Conservation (phyloP, 1,139 yeast species). For the Zygosaccharomyces sapae region DNA sequence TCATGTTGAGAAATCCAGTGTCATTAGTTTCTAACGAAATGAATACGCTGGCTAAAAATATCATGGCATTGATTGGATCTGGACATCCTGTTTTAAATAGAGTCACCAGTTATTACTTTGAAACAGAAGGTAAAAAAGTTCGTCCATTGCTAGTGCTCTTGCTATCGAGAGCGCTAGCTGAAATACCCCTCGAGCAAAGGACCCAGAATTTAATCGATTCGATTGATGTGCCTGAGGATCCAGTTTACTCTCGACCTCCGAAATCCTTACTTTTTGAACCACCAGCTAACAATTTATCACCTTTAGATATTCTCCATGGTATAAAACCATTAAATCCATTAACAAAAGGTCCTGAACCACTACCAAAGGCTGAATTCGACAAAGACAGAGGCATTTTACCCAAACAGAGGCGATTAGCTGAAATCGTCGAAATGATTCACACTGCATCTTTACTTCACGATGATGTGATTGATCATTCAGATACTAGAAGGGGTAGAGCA, state of each 20-base stretch:
- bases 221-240: conserved; percentile 62
- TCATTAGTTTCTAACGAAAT: conserved; percentile 92
- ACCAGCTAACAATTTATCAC: conserved; percentile 55
- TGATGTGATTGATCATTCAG: conserved; percentile 93
- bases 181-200: conserved; percentile 68
- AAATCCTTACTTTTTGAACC: conserved; percentile 27
- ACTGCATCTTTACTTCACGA: conserved; percentile 96
- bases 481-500: conserved; percentile 84
- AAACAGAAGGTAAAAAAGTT: conserved; percentile 92
- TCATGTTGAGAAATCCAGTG: conserved; percentile 68
- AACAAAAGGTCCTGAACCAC: conserved; percentile 70
- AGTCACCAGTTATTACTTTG: conserved; percentile 89
- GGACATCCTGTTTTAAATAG: conserved; percentile 90
- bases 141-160: conserved; percentile 85
- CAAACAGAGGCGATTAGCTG: conserved; percentile 91
- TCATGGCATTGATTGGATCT: conserved; percentile 80
- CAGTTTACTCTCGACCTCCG: conserved; percentile 40
- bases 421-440: conserved; percentile 96
- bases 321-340: conserved; percentile 87
- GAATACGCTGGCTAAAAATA: conserved; percentile 83
- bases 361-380: conserved; percentile 53
- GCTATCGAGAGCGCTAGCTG: conserved; percentile 74
- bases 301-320: conserved; percentile 80
- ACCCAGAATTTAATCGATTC: conserved; percentile 58
- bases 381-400: conserved; percentile 70